These are phyloP conservation scores for Coriaria nepalensis DNA, from an alignment of 306 rosid species.

Conservation along the genomic window DNA sequence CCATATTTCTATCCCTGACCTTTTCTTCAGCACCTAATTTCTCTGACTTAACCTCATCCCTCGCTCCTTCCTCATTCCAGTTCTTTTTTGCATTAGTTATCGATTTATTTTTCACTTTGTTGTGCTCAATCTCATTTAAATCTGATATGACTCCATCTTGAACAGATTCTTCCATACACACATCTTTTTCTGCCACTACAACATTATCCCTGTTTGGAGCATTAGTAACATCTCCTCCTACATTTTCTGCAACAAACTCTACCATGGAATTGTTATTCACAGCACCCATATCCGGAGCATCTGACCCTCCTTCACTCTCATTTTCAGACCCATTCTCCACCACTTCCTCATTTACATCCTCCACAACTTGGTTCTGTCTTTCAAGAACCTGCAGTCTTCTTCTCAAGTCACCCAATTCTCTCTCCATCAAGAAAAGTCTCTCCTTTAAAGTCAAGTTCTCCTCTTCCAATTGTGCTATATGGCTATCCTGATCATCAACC, in stretches of 20 bases:
- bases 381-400: conserved; percentile 59
- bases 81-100: background rate
- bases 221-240: conserved; percentile 13
- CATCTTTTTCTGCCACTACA: conserved; percentile 13
- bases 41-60: background rate
- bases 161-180: background rate
- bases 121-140: background rate
- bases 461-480: conserved; percentile 78
- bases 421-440: conserved; percentile 75
- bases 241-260: conserved; percentile 25
- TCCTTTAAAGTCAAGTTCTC: conserved; percentile 82
- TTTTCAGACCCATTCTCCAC: conserved; percentile 36
- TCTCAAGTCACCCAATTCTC: conserved; percentile 59
- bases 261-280: conserved; percentile 30
- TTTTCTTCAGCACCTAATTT: background rate
- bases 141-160: background rate
- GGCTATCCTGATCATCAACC: conserved; percentile 87
- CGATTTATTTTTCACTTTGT: background rate
- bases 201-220: background rate
- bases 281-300: conserved; percentile 33
- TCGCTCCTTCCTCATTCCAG: background rate
- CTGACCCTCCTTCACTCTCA: conserved; percentile 55
- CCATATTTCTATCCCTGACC: background rate
- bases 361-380: conserved; percentile 20
- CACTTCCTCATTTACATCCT: conserved; percentile 22